Evolutionary conservation across 805 yeast species (phyloP).

Genomic region (Metschnikowia drakensbergensis): DNA sequence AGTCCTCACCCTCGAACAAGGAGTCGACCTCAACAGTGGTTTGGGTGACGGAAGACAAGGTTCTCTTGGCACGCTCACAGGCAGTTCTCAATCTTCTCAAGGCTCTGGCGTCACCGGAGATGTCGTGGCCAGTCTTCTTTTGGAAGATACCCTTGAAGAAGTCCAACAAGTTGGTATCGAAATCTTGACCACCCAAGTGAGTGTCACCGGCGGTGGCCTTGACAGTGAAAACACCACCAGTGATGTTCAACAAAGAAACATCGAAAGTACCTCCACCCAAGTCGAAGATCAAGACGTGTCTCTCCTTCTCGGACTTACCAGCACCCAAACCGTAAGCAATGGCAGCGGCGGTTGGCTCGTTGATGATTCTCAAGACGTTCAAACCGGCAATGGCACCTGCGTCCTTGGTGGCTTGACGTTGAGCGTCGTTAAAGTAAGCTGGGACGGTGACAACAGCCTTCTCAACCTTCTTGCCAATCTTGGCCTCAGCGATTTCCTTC

Average conservation of each 20-base stretch:
- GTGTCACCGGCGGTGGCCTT: slow-evolving; percentile 75
- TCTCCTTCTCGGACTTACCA: slow-evolving; percentile 40
- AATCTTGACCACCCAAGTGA: slow-evolving; percentile 52
- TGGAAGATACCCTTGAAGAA: slow-evolving; percentile 45
- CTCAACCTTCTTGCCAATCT: slow-evolving; percentile 73
- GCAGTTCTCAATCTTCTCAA: slow-evolving; percentile 86
- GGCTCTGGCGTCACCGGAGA: slow-evolving; percentile 46
- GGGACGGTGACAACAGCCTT: slow-evolving; percentile 49
- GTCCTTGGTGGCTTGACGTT: slow-evolving; percentile 50
- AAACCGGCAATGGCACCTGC: slow-evolving; percentile 51
- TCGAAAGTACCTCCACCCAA: slow-evolving; percentile 98
- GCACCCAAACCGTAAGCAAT: slow-evolving; percentile 31
- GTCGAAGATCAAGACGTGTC: slow-evolving; percentile 85
- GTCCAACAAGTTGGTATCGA: slow-evolving; percentile 49
- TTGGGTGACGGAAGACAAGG: slow-evolving; percentile 91
- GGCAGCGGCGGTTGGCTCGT: slow-evolving; percentile 59
- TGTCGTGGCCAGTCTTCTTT: slow-evolving; percentile 45
- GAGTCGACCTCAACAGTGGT: slow-evolving; percentile 96
- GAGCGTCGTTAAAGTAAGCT: slow-evolving; percentile 49
- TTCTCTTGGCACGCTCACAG: slow-evolving; percentile 97
- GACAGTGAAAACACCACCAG: slow-evolving; percentile 95
- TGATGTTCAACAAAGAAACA: slow-evolving; percentile 87
- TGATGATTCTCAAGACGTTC: slow-evolving; percentile 46
- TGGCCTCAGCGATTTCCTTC: slow-evolving; percentile 80
- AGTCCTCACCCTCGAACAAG: slow-evolving; percentile 89